Base-by-base conservation (phyloP, 2,329 filamentous ascomycete species). In the Fusarium sp. region DNA sequence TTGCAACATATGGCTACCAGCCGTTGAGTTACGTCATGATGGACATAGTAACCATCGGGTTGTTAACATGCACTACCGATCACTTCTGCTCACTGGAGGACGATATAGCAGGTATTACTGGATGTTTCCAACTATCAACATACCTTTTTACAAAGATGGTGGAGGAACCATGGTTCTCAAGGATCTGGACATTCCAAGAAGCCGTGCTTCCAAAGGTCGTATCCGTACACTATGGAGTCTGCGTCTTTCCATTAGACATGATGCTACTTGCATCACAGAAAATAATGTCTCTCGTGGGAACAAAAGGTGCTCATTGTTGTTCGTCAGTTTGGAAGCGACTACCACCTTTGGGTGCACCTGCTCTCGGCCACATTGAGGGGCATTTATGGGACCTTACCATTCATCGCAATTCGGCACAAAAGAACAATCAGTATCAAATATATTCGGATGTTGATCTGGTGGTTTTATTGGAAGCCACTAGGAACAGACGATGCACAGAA, bases 331-430 rank as follows among this genome's bases (percentile, higher is more conserved):
- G 45, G 45, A 48, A 31, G 25, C 45, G 8, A 30, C 45, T 48
- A 48, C 45, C 45, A 14, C 45, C 45, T 21, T 30, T 48, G 8
- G 45, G 45, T 8, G 45, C 25, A 21, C 45, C 45, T 14, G 18
- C 26, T 19, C 25, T 31, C 45, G 26, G 45, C 45, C 45, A 48
- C 7, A 31, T 31, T 16, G 45, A 48, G 13, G 45, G 45, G 5
- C 26, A 48, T 16, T 21, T 48, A 6, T 48, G 45, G 26, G n/a
- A 48, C 18, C 26, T 48, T 13, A 31, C 10, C 26, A 12, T 31
- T 48, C 45, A 48, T 48, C 45, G 45, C 45, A 48, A 48, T 26
- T 48, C 45, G n/a, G 45, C 45, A 48, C 45, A 48, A 21, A 48
- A 14, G 18, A 21, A 31, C 10, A 4, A 16, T n/a, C n/a, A 48